Evolutionary conservation across 345 rosid genomes (phyloP), one percentile per base, ranked within the genome.

Genomic region (Gynandropsis gynandra): DNA sequence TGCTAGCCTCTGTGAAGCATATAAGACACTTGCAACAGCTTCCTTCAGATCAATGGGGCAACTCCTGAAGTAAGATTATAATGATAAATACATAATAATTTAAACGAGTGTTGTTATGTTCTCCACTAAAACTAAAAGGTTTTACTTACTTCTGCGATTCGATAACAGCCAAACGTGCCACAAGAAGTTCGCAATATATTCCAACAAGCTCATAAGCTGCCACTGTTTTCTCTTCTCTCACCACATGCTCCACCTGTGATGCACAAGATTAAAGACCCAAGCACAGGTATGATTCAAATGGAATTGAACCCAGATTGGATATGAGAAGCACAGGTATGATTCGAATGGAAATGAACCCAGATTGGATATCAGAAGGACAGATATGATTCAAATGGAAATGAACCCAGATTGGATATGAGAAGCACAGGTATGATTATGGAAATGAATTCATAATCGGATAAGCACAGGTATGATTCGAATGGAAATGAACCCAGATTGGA

Each of bases 21-120:
- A 92, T 47, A 80, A 59, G 56, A 80, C 72, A 55, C 95, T 83
- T 4, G 92, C n/a, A 15, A 82, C 63, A 5, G 83, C 88, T 75
- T 90, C 85, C 69, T 87, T 87, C 70, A 87, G 61, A 74, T 90
- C 98, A 45, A 71, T 76, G 24, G 94, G 90, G 64, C 92, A 83
- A 55, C 65, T 75, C 36, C 89, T 86, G 76, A 18, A 61, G 50
- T 10, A 44, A 56, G 4, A 52, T 1, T 62, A 50, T 29, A 59
- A 49, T 7, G 0, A 53, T 46, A 55, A 64, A 36, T 33, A 24
- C 29, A 24, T 24, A 24, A 24, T 24, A 24, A 24, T 24, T 24
- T 5, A 24, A 5, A 24, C 29, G 5, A 24, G 29, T 24, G 4
- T 24, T 2, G 4, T 24, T 24, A 42, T n/a, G 7, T 9, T 8